Percentiles rank a stretch among this genome's conserved stretches.
Evolutionary conservation across 2,329 filamentous ascomycete species (phyloP).

Genomic region (Penicillium sp.): DNA sequence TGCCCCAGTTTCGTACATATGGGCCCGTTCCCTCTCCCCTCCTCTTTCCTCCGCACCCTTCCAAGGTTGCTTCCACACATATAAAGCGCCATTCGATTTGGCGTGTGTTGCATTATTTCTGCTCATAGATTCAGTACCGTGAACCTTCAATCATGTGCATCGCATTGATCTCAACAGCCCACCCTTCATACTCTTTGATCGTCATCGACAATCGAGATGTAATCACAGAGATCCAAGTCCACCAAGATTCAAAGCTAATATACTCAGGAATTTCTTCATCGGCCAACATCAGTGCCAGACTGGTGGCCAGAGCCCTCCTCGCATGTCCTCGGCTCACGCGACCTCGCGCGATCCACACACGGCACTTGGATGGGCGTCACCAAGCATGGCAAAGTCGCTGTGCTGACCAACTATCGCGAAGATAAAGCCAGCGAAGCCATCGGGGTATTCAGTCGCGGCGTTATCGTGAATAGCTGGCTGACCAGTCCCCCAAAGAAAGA

Average conservation of each 20-base stretch:
- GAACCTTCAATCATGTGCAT: constrained; percentile 68
- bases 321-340: constrained; percentile 62
- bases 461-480: constrained; percentile 62
- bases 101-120: neutral
- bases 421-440: constrained; percentile 48
- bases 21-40: neutral
- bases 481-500: constrained; percentile 42
- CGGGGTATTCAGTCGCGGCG: constrained; percentile 55
- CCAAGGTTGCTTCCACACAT: neutral
- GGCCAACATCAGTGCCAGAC: constrained; percentile 59
- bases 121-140: constrained; percentile 17
- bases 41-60: neutral
- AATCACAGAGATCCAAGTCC: constrained; percentile 12
- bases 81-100: neutral
- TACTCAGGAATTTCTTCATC: constrained; percentile 62
- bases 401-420: constrained; percentile 67
- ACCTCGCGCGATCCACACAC: constrained; percentile 59
- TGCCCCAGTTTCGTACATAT: constrained; percentile 15
- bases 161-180: constrained; percentile 71
- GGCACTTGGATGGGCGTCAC: constrained; percentile 68
- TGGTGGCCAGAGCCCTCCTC: constrained; percentile 61
- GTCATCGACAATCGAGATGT: constrained; percentile 77
- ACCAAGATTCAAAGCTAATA: constrained; percentile 1
- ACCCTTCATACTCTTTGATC: constrained; percentile 74
- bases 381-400: constrained; percentile 60